phyloP scores from a whole-genome alignment of 1,284 basidiomycete species.

The Anthracocystis walkeri region DNA sequence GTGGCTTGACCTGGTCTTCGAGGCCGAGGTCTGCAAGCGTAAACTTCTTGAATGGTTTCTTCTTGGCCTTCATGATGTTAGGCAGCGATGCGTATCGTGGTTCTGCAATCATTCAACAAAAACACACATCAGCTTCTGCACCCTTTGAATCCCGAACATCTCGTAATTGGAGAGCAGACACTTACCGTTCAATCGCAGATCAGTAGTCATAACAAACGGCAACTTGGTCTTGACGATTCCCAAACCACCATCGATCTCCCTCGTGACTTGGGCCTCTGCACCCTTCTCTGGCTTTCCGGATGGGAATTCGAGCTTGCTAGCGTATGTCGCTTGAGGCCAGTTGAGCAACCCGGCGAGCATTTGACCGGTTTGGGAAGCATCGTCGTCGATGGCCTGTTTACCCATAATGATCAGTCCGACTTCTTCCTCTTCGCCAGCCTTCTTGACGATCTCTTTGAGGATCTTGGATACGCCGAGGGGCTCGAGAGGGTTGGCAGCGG shows the following conservation, averaged over 20 bases:
- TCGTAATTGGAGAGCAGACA: neutral
- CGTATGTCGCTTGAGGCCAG: conserved; percentile 96
- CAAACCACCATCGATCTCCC: conserved; percentile 95
- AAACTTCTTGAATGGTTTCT: conserved; percentile 92
- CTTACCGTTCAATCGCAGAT: conserved; percentile 75
- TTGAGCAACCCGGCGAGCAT: conserved; percentile 93
- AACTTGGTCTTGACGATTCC: conserved; percentile 84
- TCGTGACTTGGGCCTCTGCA: conserved; percentile 80
- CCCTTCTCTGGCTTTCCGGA: conserved; percentile 74
- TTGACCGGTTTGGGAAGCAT: conserved; percentile 95
- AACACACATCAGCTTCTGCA: neutral
- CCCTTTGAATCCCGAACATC: neutral
- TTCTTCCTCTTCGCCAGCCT: conserved; percentile 74
- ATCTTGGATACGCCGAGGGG: conserved; percentile 88
- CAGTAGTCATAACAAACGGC: conserved; percentile 91
- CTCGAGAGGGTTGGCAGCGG: conserved; percentile 76
- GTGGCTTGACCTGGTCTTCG: conserved; percentile 79
- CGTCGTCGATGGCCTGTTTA: conserved; percentile 99
- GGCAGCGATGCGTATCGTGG: conserved; percentile 69
- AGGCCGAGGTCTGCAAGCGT: conserved; percentile 82
- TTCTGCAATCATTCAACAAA: conserved; percentile 33
- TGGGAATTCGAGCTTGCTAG: conserved; percentile 83
- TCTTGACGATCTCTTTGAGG: conserved; percentile 81
- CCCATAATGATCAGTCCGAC: conserved; percentile 93
- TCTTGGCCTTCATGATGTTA: conserved; percentile 81